These are phyloP conservation scores for Aspergillus sclerotialis DNA, from an alignment of 2,329 filamentous ascomycete genomes.

Conservation along the genomic window DNA sequence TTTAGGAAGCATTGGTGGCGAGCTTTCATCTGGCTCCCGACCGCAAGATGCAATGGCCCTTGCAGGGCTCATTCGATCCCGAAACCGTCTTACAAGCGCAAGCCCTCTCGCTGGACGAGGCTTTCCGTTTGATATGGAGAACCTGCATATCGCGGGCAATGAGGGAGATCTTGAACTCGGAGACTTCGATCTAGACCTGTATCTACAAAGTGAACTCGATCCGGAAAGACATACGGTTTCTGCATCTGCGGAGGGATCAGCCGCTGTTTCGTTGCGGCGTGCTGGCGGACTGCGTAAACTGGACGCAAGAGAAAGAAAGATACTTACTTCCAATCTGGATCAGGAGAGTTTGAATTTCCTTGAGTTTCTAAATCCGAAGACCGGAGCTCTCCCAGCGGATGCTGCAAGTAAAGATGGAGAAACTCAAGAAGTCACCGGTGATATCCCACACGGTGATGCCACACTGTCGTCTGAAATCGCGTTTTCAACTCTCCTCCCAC, in stretches of 20 bases:
- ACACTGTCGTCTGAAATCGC: constrained; percentile 35
- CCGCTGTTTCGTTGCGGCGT: background rate
- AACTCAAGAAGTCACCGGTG: background rate
- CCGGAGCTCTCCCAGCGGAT: constrained; percentile 26
- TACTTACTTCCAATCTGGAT: constrained; percentile 48
- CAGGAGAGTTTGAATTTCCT: constrained; percentile 58
- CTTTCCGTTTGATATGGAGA: constrained; percentile 21
- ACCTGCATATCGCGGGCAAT: constrained; percentile 14
- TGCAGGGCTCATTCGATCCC: constrained; percentile 31
- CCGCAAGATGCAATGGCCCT: constrained; percentile 14
- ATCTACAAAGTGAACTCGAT: constrained; percentile 28
- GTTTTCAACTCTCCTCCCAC: constrained; percentile 65
- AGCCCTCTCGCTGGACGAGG: constrained; percentile 55
- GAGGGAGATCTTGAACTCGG: constrained; percentile 17
- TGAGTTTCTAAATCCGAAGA: constrained; percentile 47
- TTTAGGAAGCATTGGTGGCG: constrained; percentile 28
- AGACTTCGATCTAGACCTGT: constrained; percentile 23
- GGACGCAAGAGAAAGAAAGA: constrained; percentile 25
- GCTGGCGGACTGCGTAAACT: background rate
- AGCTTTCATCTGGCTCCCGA: constrained; percentile 20
- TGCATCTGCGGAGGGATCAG: background rate
- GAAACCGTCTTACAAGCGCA: constrained; percentile 50
- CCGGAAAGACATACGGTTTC: constrained; percentile 11
- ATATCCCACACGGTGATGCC: constrained; percentile 2
- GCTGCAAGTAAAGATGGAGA: constrained; percentile 7